Evolutionary conservation across 140 eudicot genomes (phyloP).

Genomic region (Cichorium intybus): DNA sequence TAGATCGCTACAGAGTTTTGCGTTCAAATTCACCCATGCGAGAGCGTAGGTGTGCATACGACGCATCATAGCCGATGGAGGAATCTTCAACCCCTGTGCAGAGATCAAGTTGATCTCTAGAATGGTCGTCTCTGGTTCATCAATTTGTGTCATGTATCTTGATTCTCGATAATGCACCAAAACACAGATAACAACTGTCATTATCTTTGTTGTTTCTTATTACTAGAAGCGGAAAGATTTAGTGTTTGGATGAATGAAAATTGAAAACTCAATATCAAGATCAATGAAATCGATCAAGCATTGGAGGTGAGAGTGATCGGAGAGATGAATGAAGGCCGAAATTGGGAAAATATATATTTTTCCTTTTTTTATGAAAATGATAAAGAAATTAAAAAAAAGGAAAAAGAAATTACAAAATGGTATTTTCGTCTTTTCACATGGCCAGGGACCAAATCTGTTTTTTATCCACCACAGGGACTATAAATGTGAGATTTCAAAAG

Average conservation of each 20-base stretch:
- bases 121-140: slow-evolving; percentile 28
- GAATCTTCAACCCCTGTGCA: slow-evolving; percentile 60
- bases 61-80: slow-evolving; percentile 51
- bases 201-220: neutral
- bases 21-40: slow-evolving; percentile 42
- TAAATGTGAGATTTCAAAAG: too few species aligned
- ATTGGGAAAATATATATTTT: too few species aligned
- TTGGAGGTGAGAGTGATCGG: neutral
- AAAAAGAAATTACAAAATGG: too few species aligned
- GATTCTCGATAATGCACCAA: neutral
- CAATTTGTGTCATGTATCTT: neutral
- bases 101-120: slow-evolving; percentile 82
- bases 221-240: neutral
- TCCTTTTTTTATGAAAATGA: too few species aligned
- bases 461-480: too few species aligned
- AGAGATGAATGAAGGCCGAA: too few species aligned
- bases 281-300: neutral
- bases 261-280: neutral
- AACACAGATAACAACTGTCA: neutral
- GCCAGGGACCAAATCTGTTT: too few species aligned
- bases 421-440: too few species aligned
- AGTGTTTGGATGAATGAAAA: neutral
- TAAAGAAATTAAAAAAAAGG: too few species aligned
- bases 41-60: slow-evolving; percentile 72
- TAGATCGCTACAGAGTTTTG: slow-evolving; percentile 47